Evolutionary conservation across 2,329 filamentous ascomycete species (phyloP).

Genomic region (Westerdykella aurantiaca): DNA sequence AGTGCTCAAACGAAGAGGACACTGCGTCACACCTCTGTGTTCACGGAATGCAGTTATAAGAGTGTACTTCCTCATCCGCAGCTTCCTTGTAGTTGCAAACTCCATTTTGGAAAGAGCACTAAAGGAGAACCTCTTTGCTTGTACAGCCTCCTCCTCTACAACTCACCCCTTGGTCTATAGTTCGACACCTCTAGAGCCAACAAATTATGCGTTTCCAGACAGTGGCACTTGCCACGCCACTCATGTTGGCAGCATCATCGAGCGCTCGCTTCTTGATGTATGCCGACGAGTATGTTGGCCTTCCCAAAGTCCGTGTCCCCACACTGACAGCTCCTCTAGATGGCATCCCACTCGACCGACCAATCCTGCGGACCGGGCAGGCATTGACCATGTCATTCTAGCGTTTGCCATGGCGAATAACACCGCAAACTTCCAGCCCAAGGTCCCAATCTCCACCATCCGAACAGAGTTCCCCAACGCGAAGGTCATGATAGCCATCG

Average conservation of each 20-base stretch:
- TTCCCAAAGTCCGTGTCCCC: not conserved
- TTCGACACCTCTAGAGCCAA: too few species aligned
- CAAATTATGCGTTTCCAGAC: slow-evolving; percentile 18
- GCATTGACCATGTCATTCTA: slow-evolving; percentile 33
- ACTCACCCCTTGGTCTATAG: too few species aligned
- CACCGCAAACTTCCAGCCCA: slow-evolving; percentile 47
- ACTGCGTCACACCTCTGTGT: too few species aligned
- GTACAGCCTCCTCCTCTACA: too few species aligned
- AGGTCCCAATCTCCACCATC: slow-evolving; percentile 48
- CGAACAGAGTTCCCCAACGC: slow-evolving; percentile 52
- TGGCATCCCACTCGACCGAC: slow-evolving; percentile 30
- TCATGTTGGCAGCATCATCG: slow-evolving; percentile 10
- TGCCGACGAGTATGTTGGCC: slow-evolving; percentile 26
- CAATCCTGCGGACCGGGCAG: slow-evolving; percentile 22
- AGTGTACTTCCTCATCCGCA: too few species aligned
- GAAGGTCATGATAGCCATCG: slow-evolving; percentile 65
- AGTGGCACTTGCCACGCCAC: slow-evolving; percentile 10
- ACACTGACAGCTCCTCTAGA: slow-evolving; percentile 9
- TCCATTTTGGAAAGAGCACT: too few species aligned
- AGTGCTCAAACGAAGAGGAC: too few species aligned
- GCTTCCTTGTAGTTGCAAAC: too few species aligned
- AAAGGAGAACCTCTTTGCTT: too few species aligned
- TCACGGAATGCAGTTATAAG: too few species aligned
- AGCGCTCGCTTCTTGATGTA: slow-evolving; percentile 29
- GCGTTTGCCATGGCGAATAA: slow-evolving; percentile 38